Conservation (phyloP, 2,329 filamentous ascomycete species). For the Eutypa lata region DNA sequence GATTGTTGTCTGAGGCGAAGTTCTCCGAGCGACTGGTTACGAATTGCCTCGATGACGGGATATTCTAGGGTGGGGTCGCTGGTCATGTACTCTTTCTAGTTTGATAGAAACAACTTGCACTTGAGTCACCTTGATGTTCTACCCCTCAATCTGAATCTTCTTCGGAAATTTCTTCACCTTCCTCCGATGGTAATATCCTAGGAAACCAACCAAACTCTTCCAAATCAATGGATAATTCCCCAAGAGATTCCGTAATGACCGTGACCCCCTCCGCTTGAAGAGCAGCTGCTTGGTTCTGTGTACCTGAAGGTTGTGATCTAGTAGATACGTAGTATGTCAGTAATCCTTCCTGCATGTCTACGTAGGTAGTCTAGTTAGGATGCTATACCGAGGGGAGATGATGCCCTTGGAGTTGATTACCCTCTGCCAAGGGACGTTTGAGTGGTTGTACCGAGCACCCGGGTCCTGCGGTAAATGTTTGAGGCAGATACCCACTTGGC, state of each 20-base stretch:
- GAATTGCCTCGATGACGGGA: too few species aligned
- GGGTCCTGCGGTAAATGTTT: conserved; percentile 71
- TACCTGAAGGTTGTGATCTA: conserved; percentile 48
- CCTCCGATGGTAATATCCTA: conserved; percentile 42
- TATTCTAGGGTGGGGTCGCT: too few species aligned
- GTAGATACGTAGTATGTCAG: conserved; percentile 2
- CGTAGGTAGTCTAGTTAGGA: neutral
- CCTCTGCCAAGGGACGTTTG: conserved; percentile 90
- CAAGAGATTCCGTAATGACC: conserved; percentile 46
- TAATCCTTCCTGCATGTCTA: neutral
- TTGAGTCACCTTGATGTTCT: conserved; percentile 1
- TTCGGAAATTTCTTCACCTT: conserved; percentile 24
- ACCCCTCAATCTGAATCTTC: conserved; percentile 12
- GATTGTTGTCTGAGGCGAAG: too few species aligned
- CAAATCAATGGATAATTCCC: conserved; percentile 51
- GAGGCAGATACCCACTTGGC: conserved; percentile 86
- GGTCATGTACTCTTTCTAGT: too few species aligned
- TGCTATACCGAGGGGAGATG: conserved; percentile 73
- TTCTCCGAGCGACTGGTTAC: too few species aligned
- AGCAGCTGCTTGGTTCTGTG: conserved; percentile 48
- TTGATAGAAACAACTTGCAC: too few species aligned
- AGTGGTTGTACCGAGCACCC: conserved; percentile 59
- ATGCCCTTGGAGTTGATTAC: conserved; percentile 84
- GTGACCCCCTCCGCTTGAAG: conserved; percentile 51
- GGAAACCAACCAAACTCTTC: conserved; percentile 56